phyloP scores from a whole-genome alignment of 202 grass and related monocot genomes.

The Alloteropsis angusta region DNA sequence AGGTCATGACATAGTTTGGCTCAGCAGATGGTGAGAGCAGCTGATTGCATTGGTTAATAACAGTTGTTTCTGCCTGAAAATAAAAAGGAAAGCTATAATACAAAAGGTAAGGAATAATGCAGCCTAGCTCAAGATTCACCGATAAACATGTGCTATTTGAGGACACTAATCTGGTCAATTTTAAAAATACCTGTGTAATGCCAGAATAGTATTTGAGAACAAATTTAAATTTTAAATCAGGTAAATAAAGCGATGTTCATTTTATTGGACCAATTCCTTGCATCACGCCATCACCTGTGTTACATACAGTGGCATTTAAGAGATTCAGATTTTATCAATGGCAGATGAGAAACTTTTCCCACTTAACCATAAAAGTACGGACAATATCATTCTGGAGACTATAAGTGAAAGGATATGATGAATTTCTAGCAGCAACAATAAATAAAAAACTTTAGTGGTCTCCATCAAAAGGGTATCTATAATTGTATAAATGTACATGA shows the following conservation, averaged over 20 bases:
- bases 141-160: constrained; percentile 17
- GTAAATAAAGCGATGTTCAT: neutral
- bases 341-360: neutral
- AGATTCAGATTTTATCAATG: neutral
- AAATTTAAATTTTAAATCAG: neutral
- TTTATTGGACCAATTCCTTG: neutral
- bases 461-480: neutral
- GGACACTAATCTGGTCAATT: neutral
- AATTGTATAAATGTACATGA: neutral
- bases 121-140: neutral
- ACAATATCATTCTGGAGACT: constrained; percentile 9
- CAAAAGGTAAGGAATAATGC: constrained; percentile 11
- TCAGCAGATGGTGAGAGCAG: constrained; percentile 79
- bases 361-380: neutral
- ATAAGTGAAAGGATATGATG: neutral
- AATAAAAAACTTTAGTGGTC: neutral
- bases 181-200: neutral
- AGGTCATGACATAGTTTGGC: constrained; percentile 75
- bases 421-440: neutral
- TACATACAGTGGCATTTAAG: neutral
- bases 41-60: constrained; percentile 94
- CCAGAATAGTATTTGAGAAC: neutral
- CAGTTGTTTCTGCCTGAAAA: constrained; percentile 67
- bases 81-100: constrained; percentile 4
- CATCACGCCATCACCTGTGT: neutral